Conservation (phyloP, 768 basidiomycete genomes). For the Leccinum longicurvipes region DNA sequence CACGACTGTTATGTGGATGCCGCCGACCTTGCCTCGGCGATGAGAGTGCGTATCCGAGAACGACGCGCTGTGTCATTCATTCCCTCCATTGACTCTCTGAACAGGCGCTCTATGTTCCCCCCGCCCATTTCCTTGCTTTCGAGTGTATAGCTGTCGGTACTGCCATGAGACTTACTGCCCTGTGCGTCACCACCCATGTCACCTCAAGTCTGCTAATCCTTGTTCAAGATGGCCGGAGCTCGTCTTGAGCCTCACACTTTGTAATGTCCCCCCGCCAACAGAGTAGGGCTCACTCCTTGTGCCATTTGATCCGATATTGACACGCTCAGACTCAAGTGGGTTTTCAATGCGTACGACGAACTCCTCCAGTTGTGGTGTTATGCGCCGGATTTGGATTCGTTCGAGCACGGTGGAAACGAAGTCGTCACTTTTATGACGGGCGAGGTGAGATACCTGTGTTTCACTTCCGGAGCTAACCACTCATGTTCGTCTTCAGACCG, state of each 20-base stretch:
- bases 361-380: conserved; percentile 60
- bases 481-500: conserved; percentile 8
- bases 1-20: conserved; percentile 79
- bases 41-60: conserved; percentile 44
- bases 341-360: conserved; percentile 62
- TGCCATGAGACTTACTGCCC: conserved; percentile 59
- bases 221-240: conserved; percentile 64
- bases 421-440: conserved; percentile 53
- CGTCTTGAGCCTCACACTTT: conserved; percentile 63
- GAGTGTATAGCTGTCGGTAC: conserved; percentile 55
- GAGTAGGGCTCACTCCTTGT: conserved; percentile 46
- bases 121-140: conserved; percentile 69
- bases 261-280: conserved; percentile 62
- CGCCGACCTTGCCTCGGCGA: conserved; percentile 67
- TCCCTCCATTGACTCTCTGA: not conserved
- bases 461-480: not conserved
- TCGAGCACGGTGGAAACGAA: conserved; percentile 65
- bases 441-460: conserved; percentile 40
- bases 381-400: conserved; percentile 61
- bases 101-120: conserved; percentile 60
- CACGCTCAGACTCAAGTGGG: conserved; percentile 49
- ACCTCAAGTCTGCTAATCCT: conserved; percentile 6
- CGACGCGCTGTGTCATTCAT: not conserved
- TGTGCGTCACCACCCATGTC: conserved; percentile 44
- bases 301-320: not conserved